Evolutionary conservation across 805 yeast genomes (phyloP).

Genomic region (Torulaspora indica): DNA sequence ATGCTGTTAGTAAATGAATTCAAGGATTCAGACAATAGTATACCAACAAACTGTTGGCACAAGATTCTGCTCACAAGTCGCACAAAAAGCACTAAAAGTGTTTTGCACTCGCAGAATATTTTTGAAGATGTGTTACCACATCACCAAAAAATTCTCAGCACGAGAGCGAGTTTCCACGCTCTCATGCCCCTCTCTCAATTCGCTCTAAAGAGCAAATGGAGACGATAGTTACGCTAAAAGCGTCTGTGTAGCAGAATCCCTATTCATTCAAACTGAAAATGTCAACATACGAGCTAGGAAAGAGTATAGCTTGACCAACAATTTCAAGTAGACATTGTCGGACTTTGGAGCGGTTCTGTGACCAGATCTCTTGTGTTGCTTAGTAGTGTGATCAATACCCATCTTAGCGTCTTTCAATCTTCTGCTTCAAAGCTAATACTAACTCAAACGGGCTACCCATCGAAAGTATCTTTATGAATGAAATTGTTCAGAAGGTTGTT

Average conservation of each 20-base stretch:
- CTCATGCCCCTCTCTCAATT: constrained; percentile 5
- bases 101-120: constrained; percentile 40
- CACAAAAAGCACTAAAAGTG: constrained; percentile 15
- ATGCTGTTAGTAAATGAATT: constrained; percentile 37
- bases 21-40: constrained; percentile 16
- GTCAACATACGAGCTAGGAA: constrained; percentile 97
- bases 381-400: constrained; percentile 97
- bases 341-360: constrained; percentile 99
- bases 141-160: constrained; percentile 2
- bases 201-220: neutral
- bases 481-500: neutral
- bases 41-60: constrained; percentile 9
- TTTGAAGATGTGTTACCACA: constrained; percentile 5
- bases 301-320: constrained; percentile 96
- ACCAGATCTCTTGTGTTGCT: constrained; percentile 93
- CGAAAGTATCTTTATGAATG: neutral
- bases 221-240: constrained; percentile 4
- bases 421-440: too few relatives aligned
- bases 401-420: constrained; percentile 40
- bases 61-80: constrained; percentile 48
- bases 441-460: too few relatives aligned
- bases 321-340: constrained; percentile 96
- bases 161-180: neutral
- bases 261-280: constrained; percentile 6
- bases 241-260: constrained; percentile 25